These are phyloP conservation scores for Microcos paniculata DNA, from an alignment of 345 rosid genomes.

Conservation along the genomic window DNA sequence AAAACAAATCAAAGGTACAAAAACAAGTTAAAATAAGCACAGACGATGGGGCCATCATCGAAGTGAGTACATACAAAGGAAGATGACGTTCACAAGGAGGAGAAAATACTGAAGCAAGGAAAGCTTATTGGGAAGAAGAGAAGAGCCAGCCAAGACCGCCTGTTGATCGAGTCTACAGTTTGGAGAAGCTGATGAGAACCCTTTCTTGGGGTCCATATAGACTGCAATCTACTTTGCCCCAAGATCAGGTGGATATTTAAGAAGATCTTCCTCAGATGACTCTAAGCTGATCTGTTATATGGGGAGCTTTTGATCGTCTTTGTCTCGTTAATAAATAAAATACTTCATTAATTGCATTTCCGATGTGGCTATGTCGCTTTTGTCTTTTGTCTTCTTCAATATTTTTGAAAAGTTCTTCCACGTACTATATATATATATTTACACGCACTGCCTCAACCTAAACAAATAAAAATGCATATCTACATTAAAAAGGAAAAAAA, in stretches of 20 bases:
- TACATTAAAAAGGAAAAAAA: too few relatives aligned
- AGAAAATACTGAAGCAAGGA: not conserved
- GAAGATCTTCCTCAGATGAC: not conserved
- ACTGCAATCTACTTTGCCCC: not conserved
- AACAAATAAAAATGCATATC: too few relatives aligned
- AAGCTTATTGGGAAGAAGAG: not conserved
- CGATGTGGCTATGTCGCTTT: too few relatives aligned
- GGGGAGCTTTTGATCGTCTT: too few relatives aligned
- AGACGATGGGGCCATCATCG: not conserved
- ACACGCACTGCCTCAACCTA: too few relatives aligned
- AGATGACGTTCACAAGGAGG: not conserved
- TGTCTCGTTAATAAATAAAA: too few relatives aligned
- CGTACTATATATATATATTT: too few relatives aligned
- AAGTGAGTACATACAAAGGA: not conserved
- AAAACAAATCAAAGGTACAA: slow-evolving; percentile 18
- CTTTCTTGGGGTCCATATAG: slow-evolving; percentile 6
- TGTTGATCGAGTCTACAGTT: not conserved
- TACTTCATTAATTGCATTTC: too few relatives aligned
- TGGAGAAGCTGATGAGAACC: not conserved
- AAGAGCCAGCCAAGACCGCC: not conserved
- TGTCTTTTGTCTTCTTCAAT: too few relatives aligned
- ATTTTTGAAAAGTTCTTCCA: too few relatives aligned
- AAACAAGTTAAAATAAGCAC: not conserved
- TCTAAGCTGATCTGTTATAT: too few relatives aligned
- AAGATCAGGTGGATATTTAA: not conserved